Base-by-base conservation (phyloP, 75 land plant genomes). In the Pseudotsuga menziesii region DNA sequence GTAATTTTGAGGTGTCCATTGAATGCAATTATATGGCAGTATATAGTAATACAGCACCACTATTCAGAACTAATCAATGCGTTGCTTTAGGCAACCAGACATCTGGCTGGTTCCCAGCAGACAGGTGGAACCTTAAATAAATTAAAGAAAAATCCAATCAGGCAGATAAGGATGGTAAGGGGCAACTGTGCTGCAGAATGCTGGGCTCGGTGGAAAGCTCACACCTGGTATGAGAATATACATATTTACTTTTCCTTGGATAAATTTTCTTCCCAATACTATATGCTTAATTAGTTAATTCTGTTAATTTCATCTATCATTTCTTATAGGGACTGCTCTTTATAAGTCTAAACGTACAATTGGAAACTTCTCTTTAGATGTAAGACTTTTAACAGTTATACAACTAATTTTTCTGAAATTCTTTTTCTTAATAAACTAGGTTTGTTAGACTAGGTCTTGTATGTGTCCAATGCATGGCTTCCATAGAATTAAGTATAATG, bases 121-220 rank as follows among this genome's bases (percentile, higher is more conserved):
- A 73, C 84, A 39, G 85, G 88, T 39, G 90, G 93, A 58, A 91
- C 75, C 80, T 77, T 90, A 80, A 96, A 96, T 88, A 92, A 44
- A 83, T 91, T 86, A 95, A 95, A 74, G 98, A 91, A 0, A 0
- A 82, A 84, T 74, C 91, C 56, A 78, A 83, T 77, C 81, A 87
- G 60, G 61, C 78, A 74, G 97, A 97, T n/a, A 89, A 92, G 72
- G 99, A 94, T 60, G 79, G 57, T 56, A 89, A 92, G 77, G 97
- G 27, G 77, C 82, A 56, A 82, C 98, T 5, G 79, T 78, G 48
- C 81, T 96, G 79, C 92, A 93, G 80, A 85, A 79, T 74, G 91
- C 93, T 58, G 96, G 92, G 7, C 83, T 91, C 17, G 84, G 75
- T 78, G 91, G 91, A 13, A 96, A 96, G 58, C 88, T 91, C 60